Evolutionary conservation across 225 moss, liverwort and hornwort genomes (phyloP).

Genomic region (Sphagnum tenellum): DNA sequence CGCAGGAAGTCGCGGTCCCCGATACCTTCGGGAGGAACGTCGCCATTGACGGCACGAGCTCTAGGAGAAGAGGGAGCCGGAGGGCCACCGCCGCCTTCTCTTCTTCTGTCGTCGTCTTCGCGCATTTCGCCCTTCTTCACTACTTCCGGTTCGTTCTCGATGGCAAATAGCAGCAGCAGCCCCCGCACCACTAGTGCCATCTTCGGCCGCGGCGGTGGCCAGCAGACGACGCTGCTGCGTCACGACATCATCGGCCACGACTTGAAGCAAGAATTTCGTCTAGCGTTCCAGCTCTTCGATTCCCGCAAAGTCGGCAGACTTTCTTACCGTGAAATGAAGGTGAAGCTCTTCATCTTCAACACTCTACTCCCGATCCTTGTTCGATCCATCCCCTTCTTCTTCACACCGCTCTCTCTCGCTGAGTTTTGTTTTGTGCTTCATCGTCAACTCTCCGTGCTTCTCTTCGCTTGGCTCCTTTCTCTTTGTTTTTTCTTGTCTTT

Average conservation of each 20-base stretch:
- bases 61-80: no score
- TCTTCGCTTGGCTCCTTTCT: no score
- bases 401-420: no score
- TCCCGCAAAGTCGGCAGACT: conserved; percentile 55
- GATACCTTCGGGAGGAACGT: no score
- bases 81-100: conserved; percentile 9
- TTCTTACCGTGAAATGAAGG: conserved; percentile 52
- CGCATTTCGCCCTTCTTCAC: conserved; percentile 14
- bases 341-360: neutral
- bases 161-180: no score
- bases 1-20: no score
- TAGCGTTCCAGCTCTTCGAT: conserved; percentile 73
- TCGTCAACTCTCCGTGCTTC: no score
- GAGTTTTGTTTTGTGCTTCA: no score
- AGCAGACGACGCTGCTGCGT: conserved; percentile 27
- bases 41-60: no score
- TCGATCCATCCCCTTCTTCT: no score
- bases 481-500: no score
- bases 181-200: conserved; percentile 8
- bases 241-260: conserved; percentile 41
- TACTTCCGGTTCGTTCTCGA: conserved; percentile 1
- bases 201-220: neutral
- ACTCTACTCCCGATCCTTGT: no score
- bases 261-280: conserved; percentile 46
- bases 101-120: conserved; percentile 10